These are phyloP conservation scores for Volvox africanus DNA, from an alignment of 139 green algal genomes.

Conservation along the genomic window DNA sequence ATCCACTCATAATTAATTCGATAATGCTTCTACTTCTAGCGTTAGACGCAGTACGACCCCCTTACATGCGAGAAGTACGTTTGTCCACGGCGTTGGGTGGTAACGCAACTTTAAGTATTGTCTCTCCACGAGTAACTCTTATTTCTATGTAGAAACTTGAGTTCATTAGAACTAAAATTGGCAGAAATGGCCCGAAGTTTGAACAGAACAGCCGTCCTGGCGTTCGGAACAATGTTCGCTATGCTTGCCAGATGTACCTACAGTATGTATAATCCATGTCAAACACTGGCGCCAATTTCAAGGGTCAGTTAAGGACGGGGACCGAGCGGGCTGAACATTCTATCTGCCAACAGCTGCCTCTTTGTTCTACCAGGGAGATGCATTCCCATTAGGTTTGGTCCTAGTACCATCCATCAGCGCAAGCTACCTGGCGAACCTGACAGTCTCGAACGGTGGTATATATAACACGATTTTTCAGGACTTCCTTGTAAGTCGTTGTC, in stretches of 20 bases:
- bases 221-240: not conserved
- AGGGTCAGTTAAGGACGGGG: not conserved
- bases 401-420: conserved; percentile 28
- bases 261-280: conserved; percentile 3
- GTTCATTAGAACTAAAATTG: not conserved
- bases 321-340: too few relatives aligned
- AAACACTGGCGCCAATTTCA: not conserved
- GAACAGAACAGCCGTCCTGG: not conserved
- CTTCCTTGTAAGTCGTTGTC: conserved; percentile 4
- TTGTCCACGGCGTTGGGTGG: too few relatives aligned
- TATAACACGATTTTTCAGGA: conserved; percentile 25
- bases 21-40: too few relatives aligned
- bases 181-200: not conserved
- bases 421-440: not conserved
- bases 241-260: not conserved
- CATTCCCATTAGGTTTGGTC: conserved; percentile 22
- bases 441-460: not conserved
- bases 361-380: conserved; percentile 17
- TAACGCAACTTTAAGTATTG: too few relatives aligned
- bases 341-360: conserved; percentile 29
- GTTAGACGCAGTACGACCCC: too few relatives aligned
- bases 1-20: too few relatives aligned
- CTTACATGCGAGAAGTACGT: too few relatives aligned
- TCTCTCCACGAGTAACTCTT: too few relatives aligned
- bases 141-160: too few relatives aligned